Evolutionary conservation across 495 filamentous ascomycete genomes (phyloP).

Genomic region (Chaetomium cochliodes): DNA sequence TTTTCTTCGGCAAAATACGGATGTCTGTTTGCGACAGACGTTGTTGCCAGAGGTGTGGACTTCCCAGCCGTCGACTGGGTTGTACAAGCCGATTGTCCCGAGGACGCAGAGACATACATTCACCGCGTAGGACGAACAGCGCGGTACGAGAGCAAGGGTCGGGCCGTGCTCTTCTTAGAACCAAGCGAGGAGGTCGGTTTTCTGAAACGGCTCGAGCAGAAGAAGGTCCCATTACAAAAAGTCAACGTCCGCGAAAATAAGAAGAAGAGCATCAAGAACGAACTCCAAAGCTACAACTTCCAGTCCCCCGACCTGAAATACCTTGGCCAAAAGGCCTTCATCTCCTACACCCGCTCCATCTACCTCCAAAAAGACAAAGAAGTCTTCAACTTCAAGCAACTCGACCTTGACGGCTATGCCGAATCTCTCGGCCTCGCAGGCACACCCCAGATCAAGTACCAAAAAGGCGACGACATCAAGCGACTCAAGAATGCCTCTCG

Average conservation of each 20-base stretch:
- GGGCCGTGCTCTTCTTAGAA: conserved; percentile 86
- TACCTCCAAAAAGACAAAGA: conserved; percentile 91
- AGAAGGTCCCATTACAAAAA: conserved; percentile 79
- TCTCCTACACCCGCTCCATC: conserved; percentile 78
- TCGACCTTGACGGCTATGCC: conserved; percentile 83
- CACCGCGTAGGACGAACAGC: conserved; percentile 94
- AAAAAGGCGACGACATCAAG: conserved; percentile 84
- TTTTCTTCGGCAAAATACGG: conserved; percentile 76
- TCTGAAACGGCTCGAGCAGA: conserved; percentile 75
- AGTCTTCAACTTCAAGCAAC: conserved; percentile 74
- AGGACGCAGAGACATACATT: conserved; percentile 96
- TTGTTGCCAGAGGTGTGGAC: conserved; percentile 88
- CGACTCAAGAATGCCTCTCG: conserved; percentile 81
- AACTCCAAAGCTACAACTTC: conserved; percentile 91
- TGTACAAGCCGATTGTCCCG: conserved; percentile 89
- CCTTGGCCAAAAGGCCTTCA: conserved; percentile 91
- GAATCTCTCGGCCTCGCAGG: conserved; percentile 84
- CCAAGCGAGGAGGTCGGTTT: conserved; percentile 89
- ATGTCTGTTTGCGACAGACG: conserved; percentile 93
- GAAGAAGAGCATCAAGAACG: conserved; percentile 75
- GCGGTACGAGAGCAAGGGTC: conserved; percentile 82
- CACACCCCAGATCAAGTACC: conserved; percentile 84
- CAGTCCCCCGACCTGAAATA: conserved; percentile 94
- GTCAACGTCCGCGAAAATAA: conserved; percentile 88
- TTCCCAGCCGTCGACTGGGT: conserved; percentile 99